Percentiles rank a stretch among this genome's conserved stretches.
Evolutionary conservation across 2,329 filamentous ascomycete genomes (phyloP).

Genomic region (Corinectria fuckeliana): DNA sequence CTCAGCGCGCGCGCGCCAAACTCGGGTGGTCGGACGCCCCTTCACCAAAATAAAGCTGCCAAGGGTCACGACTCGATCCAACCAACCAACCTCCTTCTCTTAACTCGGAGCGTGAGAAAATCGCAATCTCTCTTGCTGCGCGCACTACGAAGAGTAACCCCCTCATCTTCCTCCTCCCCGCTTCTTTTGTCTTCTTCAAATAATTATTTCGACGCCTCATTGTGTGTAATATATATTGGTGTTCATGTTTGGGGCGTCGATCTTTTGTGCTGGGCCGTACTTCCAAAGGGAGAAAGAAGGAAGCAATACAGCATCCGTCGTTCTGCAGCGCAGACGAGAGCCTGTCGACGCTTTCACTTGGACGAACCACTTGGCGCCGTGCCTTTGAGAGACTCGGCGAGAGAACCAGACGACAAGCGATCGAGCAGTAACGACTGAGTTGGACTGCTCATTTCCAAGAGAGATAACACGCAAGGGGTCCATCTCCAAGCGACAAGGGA

Average conservation of each 20-base stretch:
- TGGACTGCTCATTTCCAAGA: no score
- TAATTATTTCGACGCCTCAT: not conserved
- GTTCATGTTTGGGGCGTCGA: not conserved
- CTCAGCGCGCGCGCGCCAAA: no score
- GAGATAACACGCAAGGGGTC: not conserved
- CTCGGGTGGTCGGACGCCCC: no score
- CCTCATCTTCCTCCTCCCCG: not conserved
- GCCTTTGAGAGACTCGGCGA: not conserved
- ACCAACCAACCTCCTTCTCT: no score
- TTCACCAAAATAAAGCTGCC: no score
- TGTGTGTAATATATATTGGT: no score
- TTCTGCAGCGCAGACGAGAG: not conserved
- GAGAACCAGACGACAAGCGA: not conserved
- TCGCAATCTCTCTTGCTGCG: no score
- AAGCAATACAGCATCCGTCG: no score
- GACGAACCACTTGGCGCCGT: not conserved
- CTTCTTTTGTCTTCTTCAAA: no score
- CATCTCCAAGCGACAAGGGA: not conserved
- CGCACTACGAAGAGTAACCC: no score
- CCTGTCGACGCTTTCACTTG: not conserved
- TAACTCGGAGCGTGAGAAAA: no score
- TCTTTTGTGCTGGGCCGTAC: not conserved
- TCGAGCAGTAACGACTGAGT: not conserved
- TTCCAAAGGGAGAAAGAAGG: not conserved
- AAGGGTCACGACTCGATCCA: no score